Evolutionary conservation across 2,329 filamentous ascomycete species (phyloP).

Genomic region (Fusarium fujikuroi): DNA sequence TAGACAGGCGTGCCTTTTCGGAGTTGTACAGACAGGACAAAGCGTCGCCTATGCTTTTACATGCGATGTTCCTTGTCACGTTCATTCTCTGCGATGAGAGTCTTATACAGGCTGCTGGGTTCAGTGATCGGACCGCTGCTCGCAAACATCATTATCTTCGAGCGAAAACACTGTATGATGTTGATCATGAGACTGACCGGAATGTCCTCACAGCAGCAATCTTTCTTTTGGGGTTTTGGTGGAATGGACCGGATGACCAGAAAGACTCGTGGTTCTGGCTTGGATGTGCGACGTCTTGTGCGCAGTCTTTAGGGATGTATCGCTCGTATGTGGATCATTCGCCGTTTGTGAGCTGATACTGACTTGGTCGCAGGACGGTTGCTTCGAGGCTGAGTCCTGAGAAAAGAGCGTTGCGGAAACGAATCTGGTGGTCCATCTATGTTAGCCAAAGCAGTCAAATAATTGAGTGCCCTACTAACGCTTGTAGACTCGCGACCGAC

Average conservation of each 20-base stretch:
- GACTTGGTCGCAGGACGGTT: neutral
- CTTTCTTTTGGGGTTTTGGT: slow-evolving; percentile 33
- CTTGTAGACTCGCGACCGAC: slow-evolving; percentile 19
- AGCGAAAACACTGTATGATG: slow-evolving; percentile 28
- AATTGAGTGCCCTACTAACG: accelerated
- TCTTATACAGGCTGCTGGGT: slow-evolving; percentile 22
- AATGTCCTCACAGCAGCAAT: slow-evolving; percentile 9
- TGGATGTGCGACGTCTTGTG: slow-evolving; percentile 30
- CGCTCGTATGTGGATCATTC: slow-evolving; percentile 3
- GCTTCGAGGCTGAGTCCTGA: neutral
- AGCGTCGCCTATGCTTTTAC: slow-evolving; percentile 10
- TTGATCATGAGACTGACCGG: slow-evolving; percentile 25
- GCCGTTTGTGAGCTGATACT: accelerated
- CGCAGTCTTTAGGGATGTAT: slow-evolving; percentile 32
- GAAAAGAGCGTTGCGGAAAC: slow-evolving; percentile 15
- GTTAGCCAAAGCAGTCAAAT: neutral
- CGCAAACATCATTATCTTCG: slow-evolving; percentile 32
- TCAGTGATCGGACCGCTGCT: slow-evolving; percentile 14
- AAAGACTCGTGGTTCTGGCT: slow-evolving; percentile 38
- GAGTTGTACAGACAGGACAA: neutral
- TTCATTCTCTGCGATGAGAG: slow-evolving; percentile 22
- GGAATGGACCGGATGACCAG: slow-evolving; percentile 35
- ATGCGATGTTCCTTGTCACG: slow-evolving; percentile 19
- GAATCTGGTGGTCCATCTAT: slow-evolving; percentile 40
- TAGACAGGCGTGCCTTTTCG: slow-evolving; percentile 8